Percentiles rank a stretch among this genome's conserved stretches.
phyloP scores from a whole-genome alignment of 2,329 filamentous ascomycete genomes.

The Blumeriella jaapii region DNA sequence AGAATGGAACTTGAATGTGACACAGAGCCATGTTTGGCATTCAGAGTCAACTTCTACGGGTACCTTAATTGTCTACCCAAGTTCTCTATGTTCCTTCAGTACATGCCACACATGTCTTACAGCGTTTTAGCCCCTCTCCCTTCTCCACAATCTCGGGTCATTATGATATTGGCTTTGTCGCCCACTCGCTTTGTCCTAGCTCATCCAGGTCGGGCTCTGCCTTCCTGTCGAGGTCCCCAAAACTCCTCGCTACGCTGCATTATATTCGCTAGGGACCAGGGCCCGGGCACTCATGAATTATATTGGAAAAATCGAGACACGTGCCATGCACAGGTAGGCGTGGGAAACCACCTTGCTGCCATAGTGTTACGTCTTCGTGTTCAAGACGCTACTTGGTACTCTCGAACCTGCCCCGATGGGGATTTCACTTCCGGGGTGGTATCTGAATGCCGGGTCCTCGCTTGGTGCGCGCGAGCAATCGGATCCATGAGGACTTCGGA shows the following conservation, averaged over 20 bases:
- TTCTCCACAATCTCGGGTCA: slow-evolving; percentile 4
- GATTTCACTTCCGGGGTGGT: slow-evolving; percentile 26
- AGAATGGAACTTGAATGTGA: no score
- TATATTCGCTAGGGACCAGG: slow-evolving; percentile 18
- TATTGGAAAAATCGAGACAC: slow-evolving; percentile 15
- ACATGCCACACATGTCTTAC: no score
- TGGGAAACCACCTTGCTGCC: slow-evolving; percentile 5
- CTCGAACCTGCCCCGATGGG: slow-evolving; percentile 19
- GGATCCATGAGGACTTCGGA: no score
- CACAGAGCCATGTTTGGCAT: no score
- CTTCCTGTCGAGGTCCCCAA: slow-evolving; percentile 2
- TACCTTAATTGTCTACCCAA: no score
- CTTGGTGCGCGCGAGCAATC: no score
- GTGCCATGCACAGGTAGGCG: background rate
- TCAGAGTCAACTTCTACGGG: no score
- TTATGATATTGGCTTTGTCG: slow-evolving; percentile 11
- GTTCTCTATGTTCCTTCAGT: no score
- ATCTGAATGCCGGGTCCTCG: slow-evolving; percentile 22
- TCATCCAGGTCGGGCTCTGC: no score
- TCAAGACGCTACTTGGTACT: slow-evolving; percentile 25
- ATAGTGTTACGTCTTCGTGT: slow-evolving; percentile 20
- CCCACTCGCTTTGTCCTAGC: no score
- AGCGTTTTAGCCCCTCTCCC: slow-evolving; percentile 2
- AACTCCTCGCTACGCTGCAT: slow-evolving; percentile 16
- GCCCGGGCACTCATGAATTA: slow-evolving; percentile 12